Evolutionary conservation across 106 monocot genomes (phyloP), one percentile per base, ranked within the genome.

Genomic region (Iris macrosiphon): DNA sequence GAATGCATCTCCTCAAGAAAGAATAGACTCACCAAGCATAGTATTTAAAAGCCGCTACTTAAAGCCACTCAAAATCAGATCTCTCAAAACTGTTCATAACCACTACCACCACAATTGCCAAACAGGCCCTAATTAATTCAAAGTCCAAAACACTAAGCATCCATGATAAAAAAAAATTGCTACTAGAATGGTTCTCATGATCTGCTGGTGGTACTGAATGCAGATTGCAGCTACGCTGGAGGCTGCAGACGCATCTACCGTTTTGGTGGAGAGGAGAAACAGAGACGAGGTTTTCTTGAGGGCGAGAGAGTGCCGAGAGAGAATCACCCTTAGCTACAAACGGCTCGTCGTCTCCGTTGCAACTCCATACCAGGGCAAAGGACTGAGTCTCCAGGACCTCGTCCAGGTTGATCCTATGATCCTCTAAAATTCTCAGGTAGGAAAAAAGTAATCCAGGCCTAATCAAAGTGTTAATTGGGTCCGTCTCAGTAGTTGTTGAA

Each of bases 321-420:
- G 83, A 57, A 83, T 83, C 62, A 70, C 56, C 14, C 64, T 70
- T 23, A 78, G 78, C 56, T 83, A 83, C 38, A 83, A 62, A 60
- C 19, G 83, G 45, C 77, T 83, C 0, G 83, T 83, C 0, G 57
- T 78, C 40, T 83, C 78, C 15, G 65, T 83, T 47, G 77, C 83
- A 30, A 21, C 50, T 10, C 54, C 73, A 18, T 83, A 78, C 32
- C 75, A 75, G 34, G 80, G 80, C 32, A 70, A 65, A 67, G 80
- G 80, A 5, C 66, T 80, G 2, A 71, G 71, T 49, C 60, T 75
- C 10, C 74, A 80, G 42, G 80, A 80, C 25, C 80, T 80, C 59
- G 57, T 80, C 54, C 80, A 80, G 83, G 74, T 78, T 65, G 24
- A 64, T 24, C 35, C 23, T 59, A 43, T 45, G 22, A 6, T 55